Percentiles rank a stretch among this genome's conserved stretches.
Conservation (phyloP, 768 basidiomycete species). For the Cystoderma amianthinum region DNA sequence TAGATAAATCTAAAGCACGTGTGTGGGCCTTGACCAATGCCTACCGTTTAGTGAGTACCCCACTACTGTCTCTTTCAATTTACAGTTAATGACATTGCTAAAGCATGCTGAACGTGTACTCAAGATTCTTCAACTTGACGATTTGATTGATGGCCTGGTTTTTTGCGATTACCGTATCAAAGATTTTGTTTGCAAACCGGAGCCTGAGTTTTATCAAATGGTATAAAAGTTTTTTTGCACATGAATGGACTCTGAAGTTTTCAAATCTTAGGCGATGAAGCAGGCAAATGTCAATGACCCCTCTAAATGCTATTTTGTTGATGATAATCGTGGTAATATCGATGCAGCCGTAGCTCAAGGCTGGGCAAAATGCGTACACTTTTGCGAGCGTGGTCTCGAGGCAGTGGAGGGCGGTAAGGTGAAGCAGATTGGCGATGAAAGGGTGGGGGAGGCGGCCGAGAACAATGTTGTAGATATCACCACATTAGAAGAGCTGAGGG, state of each 20-base stretch:
- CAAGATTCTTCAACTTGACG: conserved; percentile 61
- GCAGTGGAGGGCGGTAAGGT: conserved; percentile 55
- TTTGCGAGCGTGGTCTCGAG: conserved; percentile 62
- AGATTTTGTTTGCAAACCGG: conserved; percentile 78
- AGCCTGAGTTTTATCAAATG: conserved; percentile 59
- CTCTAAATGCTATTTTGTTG: conserved; percentile 70
- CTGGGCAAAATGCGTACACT: conserved; percentile 74
- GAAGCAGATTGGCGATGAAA: conserved; percentile 38
- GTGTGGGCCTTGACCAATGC: conserved; percentile 89
- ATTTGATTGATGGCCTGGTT: conserved; percentile 69
- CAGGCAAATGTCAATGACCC: conserved; percentile 57
- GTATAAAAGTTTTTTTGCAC: conserved; percentile 22
- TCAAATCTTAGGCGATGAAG: conserved; percentile 49
- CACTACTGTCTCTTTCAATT: not conserved
- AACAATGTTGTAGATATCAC: conserved; percentile 45
- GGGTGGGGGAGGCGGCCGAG: conserved; percentile 20
- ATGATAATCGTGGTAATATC: conserved; percentile 70
- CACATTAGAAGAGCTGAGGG: conserved; percentile 59
- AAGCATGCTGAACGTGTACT: conserved; percentile 83
- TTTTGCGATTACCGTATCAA: conserved; percentile 70
- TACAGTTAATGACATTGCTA: conserved; percentile 4
- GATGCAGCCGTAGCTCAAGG: conserved; percentile 55
- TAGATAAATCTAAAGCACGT: conserved; percentile 69
- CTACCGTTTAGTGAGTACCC: conserved; percentile 51
- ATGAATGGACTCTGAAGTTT: conserved; percentile 1